phyloP scores from a whole-genome alignment of 768 basidiomycete species.

The Mycena alexandri region DNA sequence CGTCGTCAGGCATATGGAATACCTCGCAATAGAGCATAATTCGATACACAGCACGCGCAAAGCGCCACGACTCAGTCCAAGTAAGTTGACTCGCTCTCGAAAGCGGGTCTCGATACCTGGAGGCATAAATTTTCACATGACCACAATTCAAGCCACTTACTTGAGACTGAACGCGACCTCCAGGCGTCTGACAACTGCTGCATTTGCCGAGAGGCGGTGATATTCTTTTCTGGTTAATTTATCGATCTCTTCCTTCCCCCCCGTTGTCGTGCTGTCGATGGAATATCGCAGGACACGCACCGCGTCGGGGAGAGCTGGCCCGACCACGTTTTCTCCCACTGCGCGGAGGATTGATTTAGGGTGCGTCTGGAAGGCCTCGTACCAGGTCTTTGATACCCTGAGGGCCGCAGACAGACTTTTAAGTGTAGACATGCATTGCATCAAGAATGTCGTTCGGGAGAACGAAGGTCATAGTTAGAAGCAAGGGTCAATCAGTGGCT shows the following conservation, averaged over 20 bases:
- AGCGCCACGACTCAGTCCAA: constrained; percentile 3
- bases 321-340: constrained; percentile 13
- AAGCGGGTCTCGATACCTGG: neutral
- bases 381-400: constrained; percentile 14
- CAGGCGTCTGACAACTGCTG: neutral
- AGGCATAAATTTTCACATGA: neutral
- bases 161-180: constrained; percentile 17
- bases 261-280: neutral
- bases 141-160: neutral
- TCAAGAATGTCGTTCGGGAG: constrained; percentile 12
- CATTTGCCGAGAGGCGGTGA: neutral
- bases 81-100: constrained; percentile 13
- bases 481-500: too few relatives aligned
- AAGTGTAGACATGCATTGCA: neutral
- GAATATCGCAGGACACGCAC: constrained; percentile 2
- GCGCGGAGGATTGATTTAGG: constrained; percentile 9
- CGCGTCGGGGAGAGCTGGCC: constrained; percentile 7
- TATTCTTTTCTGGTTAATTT: neutral
- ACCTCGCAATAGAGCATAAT: constrained; percentile 25
- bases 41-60: constrained; percentile 23
- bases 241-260: neutral
- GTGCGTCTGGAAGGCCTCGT: constrained; percentile 13
- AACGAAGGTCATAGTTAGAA: too few relatives aligned
- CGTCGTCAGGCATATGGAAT: constrained; percentile 4
- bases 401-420: neutral